These are phyloP conservation scores for Ceratocystis cubensis DNA, from an alignment of 2,329 filamentous ascomycete species.

Conservation along the genomic window DNA sequence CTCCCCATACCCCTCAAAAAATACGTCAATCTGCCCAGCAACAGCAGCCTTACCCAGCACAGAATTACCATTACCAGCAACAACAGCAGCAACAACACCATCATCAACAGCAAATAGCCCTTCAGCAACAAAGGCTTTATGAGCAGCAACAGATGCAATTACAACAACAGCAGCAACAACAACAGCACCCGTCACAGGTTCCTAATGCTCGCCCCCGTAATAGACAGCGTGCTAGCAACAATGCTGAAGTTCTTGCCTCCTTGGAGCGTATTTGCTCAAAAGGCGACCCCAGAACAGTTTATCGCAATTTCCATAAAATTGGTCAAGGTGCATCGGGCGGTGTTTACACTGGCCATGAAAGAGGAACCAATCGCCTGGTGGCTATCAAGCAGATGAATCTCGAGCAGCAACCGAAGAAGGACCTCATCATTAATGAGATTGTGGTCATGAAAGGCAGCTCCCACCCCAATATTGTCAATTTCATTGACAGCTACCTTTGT, in stretches of 20 bases:
- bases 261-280: slow-evolving; percentile 83
- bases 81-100: slow-evolving; percentile 17
- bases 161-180: slow-evolving; percentile 27
- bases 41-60: slow-evolving; percentile 15
- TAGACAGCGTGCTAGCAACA: slow-evolving; percentile 64
- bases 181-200: slow-evolving; percentile 26
- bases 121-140: slow-evolving; percentile 19
- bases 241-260: slow-evolving; percentile 67
- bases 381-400: slow-evolving; percentile 99
- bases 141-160: slow-evolving; percentile 30
- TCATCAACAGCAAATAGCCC: slow-evolving; percentile 22
- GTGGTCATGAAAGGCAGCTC: slow-evolving; percentile 98
- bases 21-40: slow-evolving; percentile 13
- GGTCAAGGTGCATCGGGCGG: slow-evolving; percentile 94
- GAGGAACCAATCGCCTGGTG: slow-evolving; percentile 71
- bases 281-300: slow-evolving; percentile 78
- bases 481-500: slow-evolving; percentile 91
- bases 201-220: slow-evolving; percentile 59
- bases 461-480: slow-evolving; percentile 98
- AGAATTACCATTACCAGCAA: slow-evolving; percentile 20
- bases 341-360: slow-evolving; percentile 83
- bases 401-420: slow-evolving; percentile 97
- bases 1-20: slow-evolving; percentile 10
- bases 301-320: slow-evolving; percentile 82
- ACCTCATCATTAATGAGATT: slow-evolving; percentile 98